Base-by-base conservation (phyloP, 352 stramenopile species). In the Sclerospora graminicola region DNA sequence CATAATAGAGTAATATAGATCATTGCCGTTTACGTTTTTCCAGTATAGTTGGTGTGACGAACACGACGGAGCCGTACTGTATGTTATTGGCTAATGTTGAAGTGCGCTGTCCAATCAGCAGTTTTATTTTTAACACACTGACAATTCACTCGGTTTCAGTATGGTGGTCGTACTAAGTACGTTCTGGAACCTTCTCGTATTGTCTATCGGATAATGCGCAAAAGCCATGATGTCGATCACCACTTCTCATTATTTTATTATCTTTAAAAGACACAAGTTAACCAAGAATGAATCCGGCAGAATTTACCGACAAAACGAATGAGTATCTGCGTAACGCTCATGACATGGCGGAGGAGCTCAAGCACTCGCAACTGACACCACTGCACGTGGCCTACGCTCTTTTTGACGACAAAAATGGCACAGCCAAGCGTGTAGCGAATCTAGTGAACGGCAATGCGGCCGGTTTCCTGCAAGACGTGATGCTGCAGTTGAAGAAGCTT, bases 281-380 rank as follows among this genome's bases (percentile, higher is more conserved):
- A 26, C 21, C n/a, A n/a, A n/a, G n/a, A 9, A 83, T 88, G 69
- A 85, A 89, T 24, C 66, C 60, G 1, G 60, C 69, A n/a, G 80
- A 87, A 39, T 90, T 76, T 34, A 91, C 74, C 0, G 79, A 93
- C 45, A 89, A 87, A 59, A 85, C 79, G 13, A 71, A 69, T 51
- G 69, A 84, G 53, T 69, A 69, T 33, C 33, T 93, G 21, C 43
- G 57, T 29, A 57, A 56, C 6, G 69, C 80, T 14, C 46, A 66
- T 20, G 56, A 67, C 41, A 47, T 77, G 31, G 76, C 69, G 4
- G 75, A 88, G 49, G 69, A 87, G 41, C 52, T 72, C 9, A 69
- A 74, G 32, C 76, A 93, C 49, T 62, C 79, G 30, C 79, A 89
- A 45, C 36, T 88, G 16, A 90, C 78, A 35, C 74, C 76, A n/a